phyloP scores from a whole-genome alignment of 805 yeast species.

The Barnettozyma vustinii region DNA sequence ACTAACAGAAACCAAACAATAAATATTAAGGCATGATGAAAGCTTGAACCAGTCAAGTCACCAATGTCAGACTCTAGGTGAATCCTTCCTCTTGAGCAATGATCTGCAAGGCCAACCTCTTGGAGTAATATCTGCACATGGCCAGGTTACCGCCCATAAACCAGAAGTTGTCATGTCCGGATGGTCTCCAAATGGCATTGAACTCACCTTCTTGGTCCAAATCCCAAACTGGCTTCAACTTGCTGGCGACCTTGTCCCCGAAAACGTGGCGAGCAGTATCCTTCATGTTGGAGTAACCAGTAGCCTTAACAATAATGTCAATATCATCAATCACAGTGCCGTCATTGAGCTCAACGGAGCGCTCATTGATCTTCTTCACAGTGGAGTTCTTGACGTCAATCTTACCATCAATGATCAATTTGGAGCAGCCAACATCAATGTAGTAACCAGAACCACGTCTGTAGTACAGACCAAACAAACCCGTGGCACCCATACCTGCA shows the following conservation, averaged over 20 bases:
- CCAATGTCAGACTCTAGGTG: slow-evolving; percentile 1
- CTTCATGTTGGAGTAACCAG: slow-evolving; percentile 39
- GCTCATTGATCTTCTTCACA: slow-evolving; percentile 32
- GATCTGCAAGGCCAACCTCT: slow-evolving; percentile 36
- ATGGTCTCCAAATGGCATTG: slow-evolving; percentile 32
- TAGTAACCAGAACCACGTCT: slow-evolving; percentile 43
- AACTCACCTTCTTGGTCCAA: slow-evolving; percentile 40
- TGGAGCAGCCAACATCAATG: slow-evolving; percentile 41
- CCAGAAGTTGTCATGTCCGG: slow-evolving; percentile 37
- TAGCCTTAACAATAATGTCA: slow-evolving; percentile 39
- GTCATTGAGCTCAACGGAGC: slow-evolving; percentile 35
- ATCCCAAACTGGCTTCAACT: slow-evolving; percentile 37
- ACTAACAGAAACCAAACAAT: neutral
- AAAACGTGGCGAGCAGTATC: slow-evolving; percentile 35
- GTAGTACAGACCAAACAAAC: slow-evolving; percentile 35
- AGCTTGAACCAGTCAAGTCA: neutral
- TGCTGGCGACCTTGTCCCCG: slow-evolving; percentile 32
- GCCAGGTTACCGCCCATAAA: slow-evolving; percentile 40
- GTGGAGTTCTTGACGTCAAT: slow-evolving; percentile 33
- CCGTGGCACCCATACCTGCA: slow-evolving; percentile 39
- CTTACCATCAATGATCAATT: slow-evolving; percentile 34
- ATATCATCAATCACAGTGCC: slow-evolving; percentile 31
- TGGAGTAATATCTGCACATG: slow-evolving; percentile 33
- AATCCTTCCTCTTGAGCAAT: slow-evolving; percentile 30
- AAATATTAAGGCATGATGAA: neutral